These are phyloP conservation scores for Monosporascus ibericus DNA, from an alignment of 2,329 filamentous ascomycete species.

Conservation along the genomic window DNA sequence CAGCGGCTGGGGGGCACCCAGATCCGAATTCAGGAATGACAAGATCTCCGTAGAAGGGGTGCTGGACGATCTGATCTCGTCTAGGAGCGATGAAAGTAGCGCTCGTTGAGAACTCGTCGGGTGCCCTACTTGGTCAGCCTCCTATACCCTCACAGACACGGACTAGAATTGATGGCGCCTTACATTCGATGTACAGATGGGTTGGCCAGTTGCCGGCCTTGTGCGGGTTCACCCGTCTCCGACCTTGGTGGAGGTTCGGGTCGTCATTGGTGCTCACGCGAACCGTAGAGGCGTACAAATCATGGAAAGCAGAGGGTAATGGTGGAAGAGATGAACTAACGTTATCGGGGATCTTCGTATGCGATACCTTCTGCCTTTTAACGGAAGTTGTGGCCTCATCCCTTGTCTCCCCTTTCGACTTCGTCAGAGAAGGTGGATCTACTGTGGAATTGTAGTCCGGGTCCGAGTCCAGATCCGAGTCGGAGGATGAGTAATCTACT, in stretches of 20 bases:
- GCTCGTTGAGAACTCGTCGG: conserved; percentile 34
- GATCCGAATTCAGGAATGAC: conserved; percentile 68
- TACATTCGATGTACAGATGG: conserved; percentile 91
- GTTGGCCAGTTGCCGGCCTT: conserved; percentile 86
- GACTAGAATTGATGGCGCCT: conserved; percentile 25
- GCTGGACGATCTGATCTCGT: conserved; percentile 28
- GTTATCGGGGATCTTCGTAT: not conserved
- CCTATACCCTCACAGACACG: not conserved
- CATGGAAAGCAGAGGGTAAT: conserved; percentile 74
- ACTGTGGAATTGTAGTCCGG: not conserved
- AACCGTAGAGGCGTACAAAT: conserved; percentile 80
- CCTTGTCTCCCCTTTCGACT: not conserved
- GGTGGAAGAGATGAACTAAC: conserved; percentile 51
- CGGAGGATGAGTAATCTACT: conserved; percentile 33
- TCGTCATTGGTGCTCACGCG: conserved; percentile 75
- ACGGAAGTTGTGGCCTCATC: conserved; percentile 2
- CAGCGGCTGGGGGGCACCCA: conserved; percentile 71
- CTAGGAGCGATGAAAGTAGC: conserved; percentile 38
- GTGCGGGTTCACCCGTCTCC: conserved; percentile 77
- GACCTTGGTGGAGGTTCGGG: conserved; percentile 76
- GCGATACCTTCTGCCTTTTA: conserved; percentile 21
- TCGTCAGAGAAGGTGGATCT: not conserved
- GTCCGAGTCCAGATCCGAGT: conserved; percentile 17
- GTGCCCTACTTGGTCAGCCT: conserved; percentile 16
- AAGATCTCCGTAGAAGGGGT: conserved; percentile 34